Evolutionary conservation across 2,329 filamentous ascomycete species (phyloP).

Genomic region (Fusarium hostae): DNA sequence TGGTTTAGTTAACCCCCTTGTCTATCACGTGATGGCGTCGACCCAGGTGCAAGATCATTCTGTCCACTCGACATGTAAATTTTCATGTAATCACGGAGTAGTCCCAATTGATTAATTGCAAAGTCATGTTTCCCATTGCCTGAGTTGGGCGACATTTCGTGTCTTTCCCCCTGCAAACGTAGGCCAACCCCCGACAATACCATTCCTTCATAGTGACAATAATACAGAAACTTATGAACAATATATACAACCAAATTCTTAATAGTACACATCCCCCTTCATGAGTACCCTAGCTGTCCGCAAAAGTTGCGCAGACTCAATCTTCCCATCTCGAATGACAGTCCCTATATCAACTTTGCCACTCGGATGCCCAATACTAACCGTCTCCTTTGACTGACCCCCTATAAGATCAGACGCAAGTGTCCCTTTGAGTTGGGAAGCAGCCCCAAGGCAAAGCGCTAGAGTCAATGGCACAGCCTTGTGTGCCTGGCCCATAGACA

Average conservation of each 20-base stretch:
- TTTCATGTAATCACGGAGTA: not conserved
- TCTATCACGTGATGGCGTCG: slow-evolving; percentile 17
- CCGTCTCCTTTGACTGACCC: slow-evolving; percentile 35
- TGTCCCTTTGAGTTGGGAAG: slow-evolving; percentile 58
- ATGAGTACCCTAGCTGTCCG: slow-evolving; percentile 62
- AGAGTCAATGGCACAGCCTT: slow-evolving; percentile 67
- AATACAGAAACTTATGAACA: not conserved
- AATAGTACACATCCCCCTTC: slow-evolving; percentile 61
- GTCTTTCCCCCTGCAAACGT: not conserved
- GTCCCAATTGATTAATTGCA: not conserved
- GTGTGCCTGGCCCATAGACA: slow-evolving; percentile 67
- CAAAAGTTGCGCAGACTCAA: slow-evolving; percentile 58
- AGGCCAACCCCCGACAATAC: too few species aligned
- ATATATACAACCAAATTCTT: not conserved
- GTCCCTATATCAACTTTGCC: slow-evolving; percentile 60
- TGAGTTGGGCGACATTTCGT: not conserved
- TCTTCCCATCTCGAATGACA: slow-evolving; percentile 51
- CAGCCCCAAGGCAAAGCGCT: slow-evolving; percentile 62
- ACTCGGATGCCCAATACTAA: slow-evolving; percentile 60
- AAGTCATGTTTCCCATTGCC: not conserved
- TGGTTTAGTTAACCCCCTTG: not conserved
- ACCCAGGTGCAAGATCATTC: not conserved
- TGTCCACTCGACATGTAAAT: not conserved
- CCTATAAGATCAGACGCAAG: slow-evolving; percentile 51
- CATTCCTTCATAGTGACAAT: not conserved